phyloP scores from a whole-genome alignment of 2,329 filamentous ascomycete genomes.

The Hirsutella minnesotensis region DNA sequence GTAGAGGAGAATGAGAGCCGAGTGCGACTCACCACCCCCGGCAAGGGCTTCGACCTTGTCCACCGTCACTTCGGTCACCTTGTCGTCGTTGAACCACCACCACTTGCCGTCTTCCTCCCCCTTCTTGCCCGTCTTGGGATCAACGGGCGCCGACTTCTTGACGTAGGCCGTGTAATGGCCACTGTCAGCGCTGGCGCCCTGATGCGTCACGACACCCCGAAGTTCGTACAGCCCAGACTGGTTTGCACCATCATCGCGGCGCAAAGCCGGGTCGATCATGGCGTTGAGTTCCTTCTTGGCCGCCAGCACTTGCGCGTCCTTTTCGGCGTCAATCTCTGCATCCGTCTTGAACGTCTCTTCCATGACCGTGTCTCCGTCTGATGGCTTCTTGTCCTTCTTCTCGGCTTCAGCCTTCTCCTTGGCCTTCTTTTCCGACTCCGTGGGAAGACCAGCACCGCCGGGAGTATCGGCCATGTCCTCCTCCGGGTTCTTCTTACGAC shows the following conservation, averaged over 20 bases:
- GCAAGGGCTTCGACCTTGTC: slow-evolving; percentile 87
- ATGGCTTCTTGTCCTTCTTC: slow-evolving; percentile 17
- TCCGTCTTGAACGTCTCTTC: slow-evolving; percentile 81
- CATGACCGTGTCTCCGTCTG: slow-evolving; percentile 62
- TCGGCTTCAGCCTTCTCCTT: slow-evolving; percentile 33
- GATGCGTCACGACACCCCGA: slow-evolving; percentile 87
- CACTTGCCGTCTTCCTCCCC: slow-evolving; percentile 83
- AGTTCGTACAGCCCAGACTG: slow-evolving; percentile 93
- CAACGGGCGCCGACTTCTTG: slow-evolving; percentile 70
- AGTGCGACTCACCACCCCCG: slow-evolving; percentile 81
- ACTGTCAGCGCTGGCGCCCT: slow-evolving; percentile 91
- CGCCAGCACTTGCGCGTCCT: slow-evolving; percentile 57
- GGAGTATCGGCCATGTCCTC: slow-evolving; percentile 33
- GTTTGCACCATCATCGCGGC: slow-evolving; percentile 72
- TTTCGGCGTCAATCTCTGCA: slow-evolving; percentile 81
- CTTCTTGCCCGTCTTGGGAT: slow-evolving; percentile 64
- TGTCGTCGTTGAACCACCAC: slow-evolving; percentile 99
- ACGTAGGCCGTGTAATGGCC: slow-evolving; percentile 97
- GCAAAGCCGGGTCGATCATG: slow-evolving; percentile 63
- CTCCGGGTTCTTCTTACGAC: slow-evolving; percentile 59
- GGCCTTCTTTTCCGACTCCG: slow-evolving; percentile 40
- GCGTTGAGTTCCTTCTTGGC: slow-evolving; percentile 82
- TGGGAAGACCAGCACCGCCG: slow-evolving; percentile 32
- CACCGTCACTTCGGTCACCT: slow-evolving; percentile 79
- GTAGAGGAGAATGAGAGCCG: slow-evolving; percentile 71